phyloP scores from a whole-genome alignment of 2,329 filamentous ascomycete genomes.

The Zymoseptoria crescenta region DNA sequence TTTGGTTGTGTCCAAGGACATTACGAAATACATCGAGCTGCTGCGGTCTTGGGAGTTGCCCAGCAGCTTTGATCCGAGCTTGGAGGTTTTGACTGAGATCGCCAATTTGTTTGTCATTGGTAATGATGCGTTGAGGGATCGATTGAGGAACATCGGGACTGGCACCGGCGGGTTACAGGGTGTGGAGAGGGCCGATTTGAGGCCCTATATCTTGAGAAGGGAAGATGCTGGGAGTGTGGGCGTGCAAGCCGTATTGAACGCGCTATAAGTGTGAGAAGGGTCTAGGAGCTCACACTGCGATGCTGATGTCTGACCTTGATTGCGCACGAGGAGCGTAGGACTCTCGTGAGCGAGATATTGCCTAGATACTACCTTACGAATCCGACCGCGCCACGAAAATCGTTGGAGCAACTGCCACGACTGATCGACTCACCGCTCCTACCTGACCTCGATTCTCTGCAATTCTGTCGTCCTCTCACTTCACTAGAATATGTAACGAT shows the following conservation, averaged over 20 bases:
- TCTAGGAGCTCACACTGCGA: no score
- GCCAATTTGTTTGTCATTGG: constrained; percentile 94
- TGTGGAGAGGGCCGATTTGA: constrained; percentile 51
- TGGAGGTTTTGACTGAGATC: constrained; percentile 87
- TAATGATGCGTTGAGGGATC: constrained; percentile 45
- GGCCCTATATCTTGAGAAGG: constrained; percentile 73
- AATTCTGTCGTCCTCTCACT: no score
- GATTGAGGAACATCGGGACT: constrained; percentile 38
- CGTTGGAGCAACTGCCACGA: no score
- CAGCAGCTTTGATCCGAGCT: constrained; percentile 45
- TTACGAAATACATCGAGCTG: constrained; percentile 83
- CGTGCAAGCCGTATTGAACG: constrained; percentile 72
- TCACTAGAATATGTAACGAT: no score
- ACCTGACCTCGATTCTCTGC: no score
- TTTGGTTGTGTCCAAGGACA: constrained; percentile 91
- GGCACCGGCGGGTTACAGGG: constrained; percentile 31
- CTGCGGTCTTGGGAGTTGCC: constrained; percentile 70
- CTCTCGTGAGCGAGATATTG: no score
- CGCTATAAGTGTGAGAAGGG: constrained; percentile 38
- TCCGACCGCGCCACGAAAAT: no score
- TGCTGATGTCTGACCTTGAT: no score
- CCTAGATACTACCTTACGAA: no score
- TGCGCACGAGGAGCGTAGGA: no score
- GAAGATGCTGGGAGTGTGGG: constrained; percentile 76
- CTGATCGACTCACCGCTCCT: no score